Evolutionary conservation across 2,329 filamentous ascomycete genomes (phyloP), one percentile per base, ranked within the genome.

Genomic region (Fusarium sp.): DNA sequence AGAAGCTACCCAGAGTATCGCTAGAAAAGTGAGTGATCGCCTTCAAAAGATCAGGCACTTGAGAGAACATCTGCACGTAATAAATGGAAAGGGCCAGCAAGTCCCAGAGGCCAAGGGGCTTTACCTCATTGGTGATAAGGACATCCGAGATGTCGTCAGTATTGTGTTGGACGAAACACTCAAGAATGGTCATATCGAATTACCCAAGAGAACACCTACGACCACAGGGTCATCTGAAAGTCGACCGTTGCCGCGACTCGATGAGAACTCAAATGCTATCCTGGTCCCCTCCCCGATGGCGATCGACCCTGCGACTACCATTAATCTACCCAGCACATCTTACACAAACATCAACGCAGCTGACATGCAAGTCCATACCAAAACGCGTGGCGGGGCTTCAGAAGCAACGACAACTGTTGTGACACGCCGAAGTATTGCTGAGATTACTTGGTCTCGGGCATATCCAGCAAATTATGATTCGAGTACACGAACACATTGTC

Each of bases 281-380:
- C 65, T 75, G 20, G 74, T 77, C 10, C 75, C 74, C 14, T 69
- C 72, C 24, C 72, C 74, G 10, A 73, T 70, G 12, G 51, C 63
- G 15, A 77, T 77, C 22, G 80, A 82, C 47, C 79, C 82, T 49
- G 79, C 80, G 9, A 83, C 79, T 3, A 84, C 81, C 2, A 78
- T 83, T 47, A 82, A 74, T 64, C 28, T 80, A 31, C 81, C 82
- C 11, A 75, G 69, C 41, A 79, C 81, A 17, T 77, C 79, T 4
- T 82, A 82, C 38, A 67, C 81, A 12, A 75, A 67, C 18, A 62
- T 77, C 13, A 74, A 74, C 38, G 60, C 70, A 14, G 60, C 55
- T 3, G 74, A 80, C 54, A 72, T 74, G 42, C 74, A 76, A 33
- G 62, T 76, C 7, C 63, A 69, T 28, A 77, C 74, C 5, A 80